phyloP scores from a whole-genome alignment of 352 stramenopile genomes.

The Phytopythium vexans region DNA sequence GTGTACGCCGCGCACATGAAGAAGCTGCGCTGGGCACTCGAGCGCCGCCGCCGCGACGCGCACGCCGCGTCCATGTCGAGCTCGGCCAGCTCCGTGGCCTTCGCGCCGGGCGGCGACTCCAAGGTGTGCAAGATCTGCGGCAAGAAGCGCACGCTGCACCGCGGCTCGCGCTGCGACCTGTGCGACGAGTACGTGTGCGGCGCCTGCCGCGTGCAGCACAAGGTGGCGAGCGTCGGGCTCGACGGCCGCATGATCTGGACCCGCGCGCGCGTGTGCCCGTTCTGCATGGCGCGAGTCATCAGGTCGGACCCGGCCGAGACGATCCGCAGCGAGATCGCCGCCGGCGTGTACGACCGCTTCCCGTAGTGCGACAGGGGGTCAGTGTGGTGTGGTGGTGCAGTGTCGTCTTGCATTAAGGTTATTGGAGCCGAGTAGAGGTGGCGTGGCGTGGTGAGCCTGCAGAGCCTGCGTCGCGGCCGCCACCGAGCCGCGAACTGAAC shows the following conservation, averaged over 20 bases:
- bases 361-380: background rate
- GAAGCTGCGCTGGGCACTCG: constrained; percentile 27
- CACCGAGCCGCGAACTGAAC: no score
- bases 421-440: no score
- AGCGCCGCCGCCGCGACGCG: constrained; percentile 5
- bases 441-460: no score
- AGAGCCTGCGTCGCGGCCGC: no score
- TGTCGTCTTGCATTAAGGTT: background rate
- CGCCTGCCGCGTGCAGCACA: constrained; percentile 25
- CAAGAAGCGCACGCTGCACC: constrained; percentile 19
- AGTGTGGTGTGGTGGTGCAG: background rate
- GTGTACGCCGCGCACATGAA: constrained; percentile 28
- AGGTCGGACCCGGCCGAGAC: constrained; percentile 15
- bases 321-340: constrained; percentile 21
- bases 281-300: constrained; percentile 22
- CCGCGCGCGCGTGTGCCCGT: constrained; percentile 19
- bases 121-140: constrained; percentile 26
- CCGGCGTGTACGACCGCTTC: constrained; percentile 20
- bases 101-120: constrained; percentile 2
- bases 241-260: constrained; percentile 28
- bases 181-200: constrained; percentile 26
- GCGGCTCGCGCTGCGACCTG: constrained; percentile 16
- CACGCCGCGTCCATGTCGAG: background rate
- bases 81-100: background rate
- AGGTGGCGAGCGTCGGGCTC: constrained; percentile 21